Evolutionary conservation across 331 rosid species (phyloP), one percentile per base, ranked within the genome.

Genomic region (Dryas integrifolia): DNA sequence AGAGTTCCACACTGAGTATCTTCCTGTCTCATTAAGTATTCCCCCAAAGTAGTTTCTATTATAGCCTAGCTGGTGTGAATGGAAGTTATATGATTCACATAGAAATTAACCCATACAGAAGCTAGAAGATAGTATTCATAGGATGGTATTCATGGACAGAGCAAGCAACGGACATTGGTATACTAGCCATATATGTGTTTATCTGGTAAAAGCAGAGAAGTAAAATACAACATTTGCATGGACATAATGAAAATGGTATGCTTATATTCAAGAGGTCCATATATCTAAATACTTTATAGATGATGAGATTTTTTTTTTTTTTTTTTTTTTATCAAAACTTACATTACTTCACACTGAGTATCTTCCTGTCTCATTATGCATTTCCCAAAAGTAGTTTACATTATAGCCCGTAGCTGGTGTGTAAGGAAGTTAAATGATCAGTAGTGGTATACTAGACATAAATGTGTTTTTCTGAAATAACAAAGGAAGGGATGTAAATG

Each of bases 381-480:
- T 53, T 53, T 53, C 58, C 58, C 58, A 53, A 53, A 53, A 53
- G 30, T 53, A 53, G 58, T 53, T 16, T 53, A 8, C 30, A 53
- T 15, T 53, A 0, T 21, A 21, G 24, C 58, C 58, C n/a, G 4
- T 16, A 53, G 30, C 30, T 16, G 30, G 30, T 53, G 16, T 53
- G 58, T 6, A 53, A 53, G 30, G 58, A 16, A 16, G 58, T 53
- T 9, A 53, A 52, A 53, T 21, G 24, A 21, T 21, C 24, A 53
- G n/a, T 16, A 3, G 3, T 16, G 8, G 30, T 53, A 16, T 53
- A 16, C 58, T 53, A 53, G 58, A 53, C 30, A 53, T 7, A 16
- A 10, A 16, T 53, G 58, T 53, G 26, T 16, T 7, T 53, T 7
- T 53, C 24, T 21, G 24, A 21, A 21, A 21, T 21, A 21, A 53